Evolutionary conservation across 192 early-diverging fungal genomes (phyloP).

Genomic region (Chytriomyces sp.): DNA sequence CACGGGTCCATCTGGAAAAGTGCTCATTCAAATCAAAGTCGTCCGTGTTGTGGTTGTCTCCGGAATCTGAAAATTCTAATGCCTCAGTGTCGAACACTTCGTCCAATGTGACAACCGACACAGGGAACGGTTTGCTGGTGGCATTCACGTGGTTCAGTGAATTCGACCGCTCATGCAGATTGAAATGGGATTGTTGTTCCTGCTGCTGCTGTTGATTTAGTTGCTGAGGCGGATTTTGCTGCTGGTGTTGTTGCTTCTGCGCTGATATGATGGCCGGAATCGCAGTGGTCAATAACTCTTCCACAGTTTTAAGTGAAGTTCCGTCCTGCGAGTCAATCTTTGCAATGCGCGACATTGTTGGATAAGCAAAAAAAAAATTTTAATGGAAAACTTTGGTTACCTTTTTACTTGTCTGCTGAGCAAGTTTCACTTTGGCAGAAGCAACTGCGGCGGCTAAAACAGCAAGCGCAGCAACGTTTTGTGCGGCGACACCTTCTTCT

Average conservation of each 20-base stretch:
- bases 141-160: background rate
- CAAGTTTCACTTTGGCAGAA: conserved; percentile 17
- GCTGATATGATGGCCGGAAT: conserved; percentile 3
- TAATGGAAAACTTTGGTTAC: background rate
- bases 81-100: conserved; percentile 29
- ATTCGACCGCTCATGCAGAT: too few relatives aligned
- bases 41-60: background rate
- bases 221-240: background rate
- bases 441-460: conserved; percentile 25
- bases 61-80: conserved; percentile 5
- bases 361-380: background rate
- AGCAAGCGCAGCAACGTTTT: conserved; percentile 27
- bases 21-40: conserved; percentile 14
- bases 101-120: conserved; percentile 4
- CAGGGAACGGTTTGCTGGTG: background rate
- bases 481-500: background rate
- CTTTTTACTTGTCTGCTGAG: background rate
- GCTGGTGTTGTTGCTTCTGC: conserved; percentile 3
- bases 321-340: background rate
- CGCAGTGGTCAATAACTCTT: conserved; percentile 9
- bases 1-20: conserved; percentile 36
- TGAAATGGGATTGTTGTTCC: background rate
- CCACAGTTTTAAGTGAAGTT: conserved; percentile 1
- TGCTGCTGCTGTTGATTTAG: background rate
- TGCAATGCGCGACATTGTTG: too few relatives aligned